These are phyloP conservation scores for Colletotrichum kahawae DNA, from an alignment of 2,329 filamentous ascomycete species.

Conservation along the genomic window DNA sequence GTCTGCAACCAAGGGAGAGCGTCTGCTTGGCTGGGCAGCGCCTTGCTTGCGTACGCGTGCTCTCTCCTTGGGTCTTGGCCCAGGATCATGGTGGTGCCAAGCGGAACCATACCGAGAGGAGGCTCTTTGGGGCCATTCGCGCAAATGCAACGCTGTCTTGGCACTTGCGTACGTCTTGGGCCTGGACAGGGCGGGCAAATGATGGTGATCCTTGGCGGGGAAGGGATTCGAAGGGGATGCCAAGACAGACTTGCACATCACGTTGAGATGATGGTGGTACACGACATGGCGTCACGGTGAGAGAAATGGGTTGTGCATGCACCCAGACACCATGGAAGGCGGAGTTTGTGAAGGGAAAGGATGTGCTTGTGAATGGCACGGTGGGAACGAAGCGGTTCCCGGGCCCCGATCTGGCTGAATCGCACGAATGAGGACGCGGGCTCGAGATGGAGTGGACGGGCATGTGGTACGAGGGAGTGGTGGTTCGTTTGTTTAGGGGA, in stretches of 20 bases:
- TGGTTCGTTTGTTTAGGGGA: conserved; percentile 10
- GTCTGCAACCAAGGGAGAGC: neutral
- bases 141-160: neutral
- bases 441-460: neutral
- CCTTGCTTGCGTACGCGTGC: neutral
- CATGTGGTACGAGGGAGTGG: neutral
- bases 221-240: neutral
- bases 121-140: neutral
- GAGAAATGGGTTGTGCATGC: neutral
- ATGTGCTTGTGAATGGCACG: neutral
- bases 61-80: neutral
- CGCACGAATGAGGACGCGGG: conserved; percentile 1
- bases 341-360: neutral
- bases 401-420: neutral
- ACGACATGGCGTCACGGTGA: neutral
- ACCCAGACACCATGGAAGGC: neutral
- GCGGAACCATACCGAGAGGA: conserved; percentile 4
- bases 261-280: neutral
- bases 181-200: neutral
- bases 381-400: neutral
- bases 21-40: neutral
- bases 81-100: neutral
- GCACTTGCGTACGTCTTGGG: neutral
- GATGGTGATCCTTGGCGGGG: neutral
- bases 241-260: neutral